These are phyloP conservation scores for Macrolepiota dolichaula DNA, from an alignment of 768 basidiomycete genomes.

Conservation along the genomic window DNA sequence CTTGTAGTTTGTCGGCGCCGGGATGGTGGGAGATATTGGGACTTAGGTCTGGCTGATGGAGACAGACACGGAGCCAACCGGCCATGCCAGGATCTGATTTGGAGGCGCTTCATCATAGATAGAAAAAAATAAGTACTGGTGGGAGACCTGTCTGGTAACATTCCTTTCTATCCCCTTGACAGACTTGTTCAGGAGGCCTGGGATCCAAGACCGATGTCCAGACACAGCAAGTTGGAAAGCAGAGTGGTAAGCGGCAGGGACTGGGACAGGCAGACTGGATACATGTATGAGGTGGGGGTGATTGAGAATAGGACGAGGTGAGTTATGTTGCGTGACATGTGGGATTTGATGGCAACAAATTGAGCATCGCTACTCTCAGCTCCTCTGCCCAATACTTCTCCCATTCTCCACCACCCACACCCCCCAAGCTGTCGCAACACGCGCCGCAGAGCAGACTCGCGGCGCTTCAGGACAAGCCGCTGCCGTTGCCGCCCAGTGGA, in stretches of 20 bases:
- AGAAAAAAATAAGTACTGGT: background rate
- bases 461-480: slow-evolving; percentile 2
- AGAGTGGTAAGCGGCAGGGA: background rate
- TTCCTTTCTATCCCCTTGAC: background rate
- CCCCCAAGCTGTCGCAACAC: background rate
- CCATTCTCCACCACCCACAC: slow-evolving; percentile 2
- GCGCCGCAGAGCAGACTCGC: background rate
- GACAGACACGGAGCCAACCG: background rate
- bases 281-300: background rate
- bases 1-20: background rate
- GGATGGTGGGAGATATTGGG: background rate
- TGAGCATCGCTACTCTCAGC: background rate
- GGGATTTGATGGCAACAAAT: slow-evolving; percentile 11
- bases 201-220: background rate
- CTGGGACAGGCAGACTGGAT: background rate
- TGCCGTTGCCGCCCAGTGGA: background rate
- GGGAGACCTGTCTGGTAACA: background rate
- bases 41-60: background rate
- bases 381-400: background rate
- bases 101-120: background rate
- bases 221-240: background rate
- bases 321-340: slow-evolving; percentile 5
- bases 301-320: background rate
- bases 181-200: background rate
- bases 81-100: background rate